Conservation (phyloP, 768 basidiomycete genomes). For the Pisolithus microcarpus region DNA sequence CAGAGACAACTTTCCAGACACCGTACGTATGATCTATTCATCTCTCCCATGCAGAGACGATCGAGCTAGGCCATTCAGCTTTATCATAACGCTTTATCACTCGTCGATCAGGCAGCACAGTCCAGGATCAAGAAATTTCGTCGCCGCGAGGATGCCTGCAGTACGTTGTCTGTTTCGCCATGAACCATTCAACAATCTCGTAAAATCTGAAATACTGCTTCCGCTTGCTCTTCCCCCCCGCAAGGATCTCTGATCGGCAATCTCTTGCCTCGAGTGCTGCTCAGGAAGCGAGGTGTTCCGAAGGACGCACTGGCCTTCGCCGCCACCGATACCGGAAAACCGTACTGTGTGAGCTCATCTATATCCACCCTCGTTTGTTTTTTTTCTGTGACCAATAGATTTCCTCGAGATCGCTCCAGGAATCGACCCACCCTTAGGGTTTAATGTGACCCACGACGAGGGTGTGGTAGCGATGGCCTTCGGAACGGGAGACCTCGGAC, state of each 20-base stretch:
- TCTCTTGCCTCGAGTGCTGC: conserved; percentile 61
- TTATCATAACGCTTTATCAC: conserved; percentile 50
- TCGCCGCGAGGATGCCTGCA: conserved; percentile 67
- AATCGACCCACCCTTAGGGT: conserved; percentile 54
- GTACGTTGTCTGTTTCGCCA: conserved; percentile 34
- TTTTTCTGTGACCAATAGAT: conserved; percentile 1
- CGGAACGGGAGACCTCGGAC: conserved; percentile 40
- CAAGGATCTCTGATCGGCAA: conserved; percentile 71
- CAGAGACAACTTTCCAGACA: conserved; percentile 27
- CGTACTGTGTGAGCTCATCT: conserved; percentile 54
- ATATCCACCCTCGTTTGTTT: neutral
- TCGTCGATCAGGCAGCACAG: conserved; percentile 52
- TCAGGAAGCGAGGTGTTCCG: conserved; percentile 50
- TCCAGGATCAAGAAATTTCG: conserved; percentile 58
- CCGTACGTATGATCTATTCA: conserved; percentile 20
- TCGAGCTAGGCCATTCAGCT: conserved; percentile 35
- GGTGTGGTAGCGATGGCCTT: conserved; percentile 62
- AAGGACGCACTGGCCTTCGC: conserved; percentile 44
- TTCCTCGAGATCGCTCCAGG: conserved; percentile 36
- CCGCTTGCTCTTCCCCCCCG: neutral
- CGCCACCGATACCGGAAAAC: conserved; percentile 61
- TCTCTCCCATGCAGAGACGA: neutral
- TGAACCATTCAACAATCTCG: neutral
- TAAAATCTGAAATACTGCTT: conserved; percentile 1
- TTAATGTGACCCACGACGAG: conserved; percentile 80